Percentiles rank a stretch among this genome's conserved stretches.
These are phyloP conservation scores for Trametes villosa DNA, from an alignment of 768 basidiomycete genomes.

Conservation along the genomic window DNA sequence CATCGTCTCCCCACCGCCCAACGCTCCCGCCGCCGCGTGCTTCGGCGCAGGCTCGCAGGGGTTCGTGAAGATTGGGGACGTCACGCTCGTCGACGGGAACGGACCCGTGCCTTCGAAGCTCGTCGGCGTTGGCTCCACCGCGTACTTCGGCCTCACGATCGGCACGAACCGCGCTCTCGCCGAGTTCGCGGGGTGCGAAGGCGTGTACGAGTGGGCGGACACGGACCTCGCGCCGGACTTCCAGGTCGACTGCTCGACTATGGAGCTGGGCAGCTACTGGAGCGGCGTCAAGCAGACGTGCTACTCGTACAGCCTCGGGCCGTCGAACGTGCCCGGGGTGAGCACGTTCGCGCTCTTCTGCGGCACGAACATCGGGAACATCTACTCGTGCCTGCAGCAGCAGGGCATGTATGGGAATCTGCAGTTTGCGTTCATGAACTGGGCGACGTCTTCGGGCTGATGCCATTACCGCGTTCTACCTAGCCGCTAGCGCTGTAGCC, in stretches of 20 bases:
- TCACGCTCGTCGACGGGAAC: neutral
- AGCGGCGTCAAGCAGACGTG: slow-evolving; percentile 12
- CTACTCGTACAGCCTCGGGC: slow-evolving; percentile 1
- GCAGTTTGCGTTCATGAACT: slow-evolving; percentile 6
- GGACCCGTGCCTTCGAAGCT: neutral
- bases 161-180: neutral
- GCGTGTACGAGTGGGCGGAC: slow-evolving; percentile 7
- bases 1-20: neutral
- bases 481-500: too few relatives aligned
- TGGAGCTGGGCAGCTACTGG: slow-evolving; percentile 16
- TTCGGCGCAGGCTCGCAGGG: slow-evolving; percentile 9
- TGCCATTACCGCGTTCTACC: too few relatives aligned
- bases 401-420: neutral
- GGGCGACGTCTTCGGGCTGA: slow-evolving; percentile 2
- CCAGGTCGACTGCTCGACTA: slow-evolving; percentile 12
- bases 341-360: slow-evolving; percentile 1
- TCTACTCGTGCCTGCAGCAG: slow-evolving; percentile 13
- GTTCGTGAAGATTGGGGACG: slow-evolving; percentile 11
- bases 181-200: neutral
- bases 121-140: slow-evolving; percentile 5
- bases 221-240: neutral
- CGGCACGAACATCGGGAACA: slow-evolving; percentile 5
- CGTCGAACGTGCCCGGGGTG: too few relatives aligned
- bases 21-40: slow-evolving; percentile 5
- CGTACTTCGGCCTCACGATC: slow-evolving; percentile 13